Evolutionary conservation across 192 early-diverging fungal species (phyloP), one percentile per base, ranked within the genome.

Genomic region (Paraglomus brasilianum): DNA sequence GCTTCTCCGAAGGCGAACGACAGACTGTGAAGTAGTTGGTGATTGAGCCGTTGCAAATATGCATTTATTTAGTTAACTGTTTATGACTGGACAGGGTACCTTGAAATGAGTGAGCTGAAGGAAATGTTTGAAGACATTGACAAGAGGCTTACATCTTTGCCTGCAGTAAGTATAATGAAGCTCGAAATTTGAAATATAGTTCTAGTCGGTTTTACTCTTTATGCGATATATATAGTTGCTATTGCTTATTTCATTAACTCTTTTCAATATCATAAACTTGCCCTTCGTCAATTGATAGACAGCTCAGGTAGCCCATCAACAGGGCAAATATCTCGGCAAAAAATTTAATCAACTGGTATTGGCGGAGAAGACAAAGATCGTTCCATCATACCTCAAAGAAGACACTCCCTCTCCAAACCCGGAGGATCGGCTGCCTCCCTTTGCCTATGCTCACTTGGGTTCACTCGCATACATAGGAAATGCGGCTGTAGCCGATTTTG

Each of bases 381-480:
- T 43, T 11, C 51, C 66, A 43, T 51, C 51, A 13, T 19, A 55
- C 24, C 8, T 14, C 5, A 42, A 68, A 3, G 19, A 9, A 44
- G 51, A 68, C 21, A 68, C 41, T 21, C 55, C 55, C 13, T 5
- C 14, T 1, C 44, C 71, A 2, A 58, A 63, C 46, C 2, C 42
- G 8, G 59, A 71, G 48, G 70, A 71, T 41, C 41, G 9, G 21
- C 48, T 69, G 48, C 69, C 72, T 14, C 85, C 86, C 8, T 92
- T 92, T 69, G 51, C 62, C 8, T 92, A 92, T 61, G 81, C 63
- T 11, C 88, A 89, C 65, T 76, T 85, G 21, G 89, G 89, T 14
- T 80, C 85, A 10, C 71, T 91, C 51, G 87, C 89, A 3, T 92
- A 92, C 63, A 80, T 92, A 69, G 86, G 86, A 39, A 83, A 78